Conservation (phyloP, 2,329 filamentous ascomycete species). For the Penicillium sp. region DNA sequence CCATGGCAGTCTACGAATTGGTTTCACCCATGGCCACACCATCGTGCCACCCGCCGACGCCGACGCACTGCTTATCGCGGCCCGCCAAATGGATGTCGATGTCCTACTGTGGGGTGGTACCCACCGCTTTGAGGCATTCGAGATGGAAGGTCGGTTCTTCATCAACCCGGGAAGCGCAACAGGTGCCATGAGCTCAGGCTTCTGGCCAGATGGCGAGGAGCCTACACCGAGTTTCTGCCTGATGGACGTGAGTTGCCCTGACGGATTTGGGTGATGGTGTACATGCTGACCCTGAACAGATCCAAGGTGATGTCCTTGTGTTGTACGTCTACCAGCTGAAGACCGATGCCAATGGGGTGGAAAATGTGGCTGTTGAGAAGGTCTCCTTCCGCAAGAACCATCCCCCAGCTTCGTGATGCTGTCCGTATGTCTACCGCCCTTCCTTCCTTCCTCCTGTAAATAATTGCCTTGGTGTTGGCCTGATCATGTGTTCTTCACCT, state of each 20-base stretch:
- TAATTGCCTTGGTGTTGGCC: conserved; percentile 22
- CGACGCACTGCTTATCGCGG: conserved; percentile 58
- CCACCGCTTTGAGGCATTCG: conserved; percentile 62
- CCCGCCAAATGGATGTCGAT: conserved; percentile 63
- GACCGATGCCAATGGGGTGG: conserved; percentile 65
- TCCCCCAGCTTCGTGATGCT: conserved; percentile 46
- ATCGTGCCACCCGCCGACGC: conserved; percentile 59
- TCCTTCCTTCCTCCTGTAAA: conserved; percentile 21
- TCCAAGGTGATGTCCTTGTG: conserved; percentile 90
- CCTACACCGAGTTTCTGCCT: conserved; percentile 85
- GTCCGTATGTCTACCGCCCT: not conserved
- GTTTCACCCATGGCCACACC: conserved; percentile 63
- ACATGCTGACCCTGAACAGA: conserved; percentile 44
- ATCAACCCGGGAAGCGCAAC: conserved; percentile 62
- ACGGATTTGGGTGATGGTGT: not conserved
- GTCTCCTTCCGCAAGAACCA: conserved; percentile 75
- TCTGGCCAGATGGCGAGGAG: conserved; percentile 55
- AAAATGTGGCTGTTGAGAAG: conserved; percentile 76
- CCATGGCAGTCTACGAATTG: conserved; percentile 59
- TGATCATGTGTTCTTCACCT: not conserved
- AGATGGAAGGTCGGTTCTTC: conserved; percentile 64
- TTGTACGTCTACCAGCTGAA: conserved; percentile 86
- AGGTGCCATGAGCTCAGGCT: conserved; percentile 54
- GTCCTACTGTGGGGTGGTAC: conserved; percentile 61
- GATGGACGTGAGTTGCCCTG: conserved; percentile 72